phyloP scores from a whole-genome alignment of 2,329 filamentous ascomycete genomes.

The Cucurbitaria berberidis region DNA sequence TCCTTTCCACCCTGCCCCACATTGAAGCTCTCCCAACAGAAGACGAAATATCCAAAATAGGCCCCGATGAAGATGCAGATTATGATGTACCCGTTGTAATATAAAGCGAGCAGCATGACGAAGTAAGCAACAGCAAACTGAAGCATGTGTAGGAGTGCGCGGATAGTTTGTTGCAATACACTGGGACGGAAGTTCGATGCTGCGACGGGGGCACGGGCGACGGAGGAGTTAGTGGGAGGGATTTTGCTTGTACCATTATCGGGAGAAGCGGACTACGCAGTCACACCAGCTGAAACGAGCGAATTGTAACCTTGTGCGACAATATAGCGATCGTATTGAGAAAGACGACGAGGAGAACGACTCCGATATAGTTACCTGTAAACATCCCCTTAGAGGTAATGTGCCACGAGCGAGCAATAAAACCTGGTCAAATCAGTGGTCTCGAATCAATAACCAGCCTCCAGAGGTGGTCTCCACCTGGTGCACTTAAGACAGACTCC shows the following conservation, averaged over 20 bases:
- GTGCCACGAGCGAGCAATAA: constrained; percentile 74
- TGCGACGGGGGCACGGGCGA: background rate
- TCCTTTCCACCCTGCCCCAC: constrained; percentile 31
- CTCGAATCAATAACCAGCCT: background rate
- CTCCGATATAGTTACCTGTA: constrained; percentile 80
- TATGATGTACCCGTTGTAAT: constrained; percentile 74
- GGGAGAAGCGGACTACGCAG: constrained; percentile 24
- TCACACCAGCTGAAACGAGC: constrained; percentile 3
- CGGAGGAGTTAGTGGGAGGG: constrained; percentile 8
- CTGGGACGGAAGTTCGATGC: constrained; percentile 58
- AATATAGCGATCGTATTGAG: constrained; percentile 76
- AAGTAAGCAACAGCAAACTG: constrained; percentile 82
- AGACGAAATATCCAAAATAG: constrained; percentile 45
- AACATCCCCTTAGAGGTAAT: constrained; percentile 74
- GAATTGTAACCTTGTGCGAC: constrained; percentile 57
- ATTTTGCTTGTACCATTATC: constrained; percentile 19
- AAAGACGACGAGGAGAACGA: constrained; percentile 72
- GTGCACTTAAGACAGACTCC: too few species aligned
- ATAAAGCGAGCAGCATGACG: constrained; percentile 75
- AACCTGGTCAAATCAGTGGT: constrained; percentile 45
- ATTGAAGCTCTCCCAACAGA: constrained; percentile 45
- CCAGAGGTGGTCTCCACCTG: too few species aligned
- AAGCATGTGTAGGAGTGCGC: constrained; percentile 72
- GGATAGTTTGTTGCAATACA: constrained; percentile 69
- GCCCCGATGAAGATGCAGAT: constrained; percentile 49